Evolutionary conservation across 148 eudicot species (phyloP).

Genomic region (Salicornia ramosissima): DNA sequence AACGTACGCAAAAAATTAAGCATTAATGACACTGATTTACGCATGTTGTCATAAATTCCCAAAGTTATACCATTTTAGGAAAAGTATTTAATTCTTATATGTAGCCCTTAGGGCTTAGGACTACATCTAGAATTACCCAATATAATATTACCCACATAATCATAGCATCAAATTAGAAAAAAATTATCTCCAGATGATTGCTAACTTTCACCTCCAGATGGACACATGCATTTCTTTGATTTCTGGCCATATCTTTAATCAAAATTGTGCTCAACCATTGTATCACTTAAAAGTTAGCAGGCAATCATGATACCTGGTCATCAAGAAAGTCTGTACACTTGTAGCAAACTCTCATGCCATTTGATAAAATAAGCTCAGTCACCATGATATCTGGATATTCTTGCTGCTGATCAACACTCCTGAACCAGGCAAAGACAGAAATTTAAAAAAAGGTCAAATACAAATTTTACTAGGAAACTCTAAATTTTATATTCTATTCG

Average conservation of each 20-base stretch:
- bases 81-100: too few species aligned
- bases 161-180: slow-evolving; percentile 2
- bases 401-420: slow-evolving; percentile 53
- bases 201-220: not conserved
- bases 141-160: too few species aligned
- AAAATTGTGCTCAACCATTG: not conserved
- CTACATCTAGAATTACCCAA: too few species aligned
- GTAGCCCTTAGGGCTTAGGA: too few species aligned
- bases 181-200: not conserved
- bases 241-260: not conserved
- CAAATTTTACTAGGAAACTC: not conserved
- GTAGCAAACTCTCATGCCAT: slow-evolving; percentile 89
- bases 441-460: slow-evolving; percentile 1
- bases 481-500: too few species aligned
- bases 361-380: slow-evolving; percentile 68
- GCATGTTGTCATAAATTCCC: too few species aligned
- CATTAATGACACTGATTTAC: too few species aligned
- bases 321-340: slow-evolving; percentile 80
- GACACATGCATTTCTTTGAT: not conserved
- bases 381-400: slow-evolving; percentile 62
- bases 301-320: slow-evolving; percentile 61
- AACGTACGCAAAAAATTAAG: too few species aligned
- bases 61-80: too few species aligned
- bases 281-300: not conserved
- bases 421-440: slow-evolving; percentile 22